Evolutionary conservation across 768 basidiomycete genomes (phyloP).

Genomic region (Tulasnella sp.): DNA sequence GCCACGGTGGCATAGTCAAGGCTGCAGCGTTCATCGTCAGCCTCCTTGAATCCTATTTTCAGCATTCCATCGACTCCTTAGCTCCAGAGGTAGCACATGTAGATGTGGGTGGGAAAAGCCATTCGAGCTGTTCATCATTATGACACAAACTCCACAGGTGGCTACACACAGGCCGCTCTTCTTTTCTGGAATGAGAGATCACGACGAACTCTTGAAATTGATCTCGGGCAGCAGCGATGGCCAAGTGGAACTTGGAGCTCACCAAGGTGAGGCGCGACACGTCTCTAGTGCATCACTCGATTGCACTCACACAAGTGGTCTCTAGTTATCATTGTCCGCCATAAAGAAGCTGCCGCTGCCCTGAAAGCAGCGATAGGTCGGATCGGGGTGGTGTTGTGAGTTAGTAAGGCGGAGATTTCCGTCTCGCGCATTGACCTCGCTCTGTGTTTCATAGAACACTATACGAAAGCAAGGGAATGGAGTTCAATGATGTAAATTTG

Average conservation of each 20-base stretch:
- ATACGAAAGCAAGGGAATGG: conserved; percentile 67
- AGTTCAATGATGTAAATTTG: conserved; percentile 61
- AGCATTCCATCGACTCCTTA: conserved; percentile 63
- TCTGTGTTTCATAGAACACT: conserved; percentile 46
- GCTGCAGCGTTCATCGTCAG: conserved; percentile 68
- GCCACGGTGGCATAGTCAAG: conserved; percentile 73
- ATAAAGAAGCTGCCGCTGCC: conserved; percentile 56
- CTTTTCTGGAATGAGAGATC: neutral
- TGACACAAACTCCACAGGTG: neutral
- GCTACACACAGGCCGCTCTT: conserved; percentile 1
- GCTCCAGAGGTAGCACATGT: conserved; percentile 57
- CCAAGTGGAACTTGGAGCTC: conserved; percentile 25
- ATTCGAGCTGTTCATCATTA: too few relatives aligned
- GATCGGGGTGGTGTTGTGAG: conserved; percentile 50
- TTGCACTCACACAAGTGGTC: conserved; percentile 63
- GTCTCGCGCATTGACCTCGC: conserved; percentile 35
- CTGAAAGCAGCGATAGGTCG: conserved; percentile 59
- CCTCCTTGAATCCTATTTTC: conserved; percentile 65
- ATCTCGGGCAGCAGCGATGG: neutral
- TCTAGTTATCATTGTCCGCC: conserved; percentile 66
- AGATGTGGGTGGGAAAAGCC: neutral
- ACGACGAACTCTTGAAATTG: neutral
- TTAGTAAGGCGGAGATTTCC: neutral
- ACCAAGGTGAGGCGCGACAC: conserved; percentile 20
- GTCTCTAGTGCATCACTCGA: conserved; percentile 30